These are phyloP conservation scores for Heterococcus sp. DNA, from an alignment of 108 stramenopile genomes.

Conservation along the genomic window DNA sequence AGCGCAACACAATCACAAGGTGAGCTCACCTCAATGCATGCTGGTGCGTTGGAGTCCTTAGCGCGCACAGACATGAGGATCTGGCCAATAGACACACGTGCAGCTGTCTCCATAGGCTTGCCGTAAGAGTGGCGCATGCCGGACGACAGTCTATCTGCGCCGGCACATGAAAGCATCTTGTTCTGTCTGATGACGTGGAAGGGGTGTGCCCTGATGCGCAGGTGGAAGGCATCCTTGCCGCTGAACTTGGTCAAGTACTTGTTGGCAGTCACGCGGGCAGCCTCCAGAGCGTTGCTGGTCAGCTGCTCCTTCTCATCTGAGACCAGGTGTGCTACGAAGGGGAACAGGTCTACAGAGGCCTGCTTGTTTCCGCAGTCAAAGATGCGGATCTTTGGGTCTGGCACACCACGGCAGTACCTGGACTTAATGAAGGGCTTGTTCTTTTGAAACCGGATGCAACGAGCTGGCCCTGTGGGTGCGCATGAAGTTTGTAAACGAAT, in stretches of 20 bases:
- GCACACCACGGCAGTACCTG: slow-evolving; percentile 99
- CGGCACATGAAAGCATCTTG: slow-evolving; percentile 99
- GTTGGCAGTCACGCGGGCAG: slow-evolving; percentile 99
- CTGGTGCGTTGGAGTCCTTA: slow-evolving; percentile 82
- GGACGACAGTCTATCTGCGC: slow-evolving; percentile 91
- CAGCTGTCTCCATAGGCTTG: slow-evolving; percentile 98
- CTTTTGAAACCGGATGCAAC: slow-evolving; percentile 99
- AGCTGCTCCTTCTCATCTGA: slow-evolving; percentile 99
- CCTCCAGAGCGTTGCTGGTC: slow-evolving; percentile 96
- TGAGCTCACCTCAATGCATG: slow-evolving; percentile 25
- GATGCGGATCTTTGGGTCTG: slow-evolving; percentile 98
- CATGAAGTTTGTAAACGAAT: no score
- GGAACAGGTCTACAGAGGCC: slow-evolving; percentile 95
- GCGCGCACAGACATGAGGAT: slow-evolving; percentile 85
- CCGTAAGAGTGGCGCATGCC: slow-evolving; percentile 99
- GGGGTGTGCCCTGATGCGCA: slow-evolving; percentile 97
- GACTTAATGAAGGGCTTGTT: slow-evolving; percentile 99
- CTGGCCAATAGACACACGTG: slow-evolving; percentile 98
- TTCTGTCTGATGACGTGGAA: slow-evolving; percentile 99
- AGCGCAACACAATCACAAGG: no score
- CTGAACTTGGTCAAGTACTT: slow-evolving; percentile 97
- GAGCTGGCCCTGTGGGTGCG: slow-evolving; percentile 54
- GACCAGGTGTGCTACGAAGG: slow-evolving; percentile 97
- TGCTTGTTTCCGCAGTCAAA: slow-evolving; percentile 98
- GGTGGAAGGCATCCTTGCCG: slow-evolving; percentile 99